These are phyloP conservation scores for Sordaria brevicollis DNA, from an alignment of 495 filamentous ascomycete genomes.

Conservation along the genomic window DNA sequence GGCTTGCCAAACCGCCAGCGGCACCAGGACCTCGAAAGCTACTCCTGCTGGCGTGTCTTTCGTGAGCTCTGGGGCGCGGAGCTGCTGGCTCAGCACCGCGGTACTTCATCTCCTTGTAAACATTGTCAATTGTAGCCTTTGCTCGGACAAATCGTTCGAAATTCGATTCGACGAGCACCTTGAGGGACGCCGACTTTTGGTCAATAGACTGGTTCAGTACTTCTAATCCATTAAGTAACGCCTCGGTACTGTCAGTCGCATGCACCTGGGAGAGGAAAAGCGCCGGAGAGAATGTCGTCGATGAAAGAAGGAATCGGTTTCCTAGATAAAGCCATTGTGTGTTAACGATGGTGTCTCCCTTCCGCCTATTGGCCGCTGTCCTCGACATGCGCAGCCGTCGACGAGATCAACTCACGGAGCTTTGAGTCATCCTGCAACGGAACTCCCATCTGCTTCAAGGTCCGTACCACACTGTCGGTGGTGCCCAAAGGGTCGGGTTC, in stretches of 20 bases:
- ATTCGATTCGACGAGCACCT: constrained; percentile 91
- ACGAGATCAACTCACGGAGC: constrained; percentile 46
- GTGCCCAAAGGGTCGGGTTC: constrained; percentile 84
- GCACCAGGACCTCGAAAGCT: constrained; percentile 53
- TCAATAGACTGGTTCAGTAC: constrained; percentile 83
- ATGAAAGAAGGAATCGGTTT: constrained; percentile 88
- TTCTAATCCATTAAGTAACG: constrained; percentile 68
- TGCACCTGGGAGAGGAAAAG: constrained; percentile 90
- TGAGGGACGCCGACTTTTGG: constrained; percentile 90
- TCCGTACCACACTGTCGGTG: constrained; percentile 71
- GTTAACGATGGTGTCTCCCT: neutral
- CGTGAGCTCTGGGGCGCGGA: constrained; percentile 40
- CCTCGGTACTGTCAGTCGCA: constrained; percentile 66
- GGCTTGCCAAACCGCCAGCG: constrained; percentile 21
- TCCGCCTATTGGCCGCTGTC: neutral
- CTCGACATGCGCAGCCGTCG: neutral
- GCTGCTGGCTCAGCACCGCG: constrained; percentile 59
- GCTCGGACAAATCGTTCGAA: constrained; percentile 96
- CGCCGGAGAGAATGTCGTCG: constrained; percentile 86
- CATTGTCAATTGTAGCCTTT: constrained; percentile 94
- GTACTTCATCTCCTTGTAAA: constrained; percentile 95
- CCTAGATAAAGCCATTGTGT: constrained; percentile 29
- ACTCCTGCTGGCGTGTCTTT: constrained; percentile 50
- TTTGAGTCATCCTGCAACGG: constrained; percentile 76
- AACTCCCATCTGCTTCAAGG: constrained; percentile 63